Percentiles rank a stretch among this genome's conserved stretches.
These are phyloP conservation scores for Paramecium bursaria DNA, from an alignment of 73 alveolate species.

Conservation along the genomic window DNA sequence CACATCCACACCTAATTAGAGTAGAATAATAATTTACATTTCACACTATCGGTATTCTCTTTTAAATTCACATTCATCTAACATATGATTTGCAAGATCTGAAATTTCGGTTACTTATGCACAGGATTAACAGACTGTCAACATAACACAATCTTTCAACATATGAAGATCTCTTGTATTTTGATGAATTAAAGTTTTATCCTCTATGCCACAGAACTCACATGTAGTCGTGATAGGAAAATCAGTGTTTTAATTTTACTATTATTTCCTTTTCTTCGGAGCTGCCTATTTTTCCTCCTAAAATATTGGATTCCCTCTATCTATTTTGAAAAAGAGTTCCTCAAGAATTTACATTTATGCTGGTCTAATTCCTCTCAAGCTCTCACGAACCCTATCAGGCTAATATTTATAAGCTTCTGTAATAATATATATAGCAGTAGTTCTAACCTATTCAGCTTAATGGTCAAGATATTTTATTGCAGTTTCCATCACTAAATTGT, in stretches of 20 bases:
- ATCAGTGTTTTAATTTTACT: slow-evolving; percentile 53
- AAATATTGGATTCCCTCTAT: slow-evolving; percentile 50
- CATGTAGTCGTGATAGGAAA: slow-evolving; percentile 77
- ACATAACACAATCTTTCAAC: slow-evolving; percentile 91
- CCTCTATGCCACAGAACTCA: slow-evolving; percentile 84
- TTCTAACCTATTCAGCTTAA: slow-evolving; percentile 90
- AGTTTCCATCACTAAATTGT: slow-evolving; percentile 81
- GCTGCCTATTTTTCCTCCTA: slow-evolving; percentile 65
- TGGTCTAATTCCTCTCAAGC: slow-evolving; percentile 61
- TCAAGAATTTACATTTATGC: slow-evolving; percentile 68
- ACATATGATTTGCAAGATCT: slow-evolving; percentile 79
- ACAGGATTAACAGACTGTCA: slow-evolving; percentile 87
- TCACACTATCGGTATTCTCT: slow-evolving; percentile 84
- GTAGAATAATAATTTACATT: background rate
- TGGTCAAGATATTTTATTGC: slow-evolving; percentile 83
- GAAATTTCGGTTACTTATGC: slow-evolving; percentile 91
- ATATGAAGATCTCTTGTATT: slow-evolving; percentile 90
- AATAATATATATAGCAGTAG: slow-evolving; percentile 86
- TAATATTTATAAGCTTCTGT: slow-evolving; percentile 85
- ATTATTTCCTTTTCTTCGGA: slow-evolving; percentile 70
- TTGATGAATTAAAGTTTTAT: slow-evolving; percentile 79
- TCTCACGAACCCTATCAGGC: slow-evolving; percentile 78
- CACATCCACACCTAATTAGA: slow-evolving; percentile 29
- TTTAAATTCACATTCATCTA: slow-evolving; percentile 90
- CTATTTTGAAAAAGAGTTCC: slow-evolving; percentile 65